These are phyloP conservation scores for Solanum okadae DNA, from an alignment of 257 asterid species.

Conservation along the genomic window DNA sequence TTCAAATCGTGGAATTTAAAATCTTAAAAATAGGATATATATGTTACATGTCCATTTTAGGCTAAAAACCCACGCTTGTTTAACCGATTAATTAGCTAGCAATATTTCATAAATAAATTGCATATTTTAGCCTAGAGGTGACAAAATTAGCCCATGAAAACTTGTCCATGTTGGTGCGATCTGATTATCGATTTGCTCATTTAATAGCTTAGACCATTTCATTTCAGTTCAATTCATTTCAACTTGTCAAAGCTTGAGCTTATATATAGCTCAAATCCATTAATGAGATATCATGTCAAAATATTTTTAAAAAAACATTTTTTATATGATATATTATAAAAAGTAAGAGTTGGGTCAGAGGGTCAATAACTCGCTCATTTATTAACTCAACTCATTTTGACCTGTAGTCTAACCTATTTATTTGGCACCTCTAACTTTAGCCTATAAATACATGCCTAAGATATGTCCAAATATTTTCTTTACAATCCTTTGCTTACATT, in stretches of 20 bases:
- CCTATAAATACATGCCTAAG: not conserved
- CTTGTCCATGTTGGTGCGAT: not conserved
- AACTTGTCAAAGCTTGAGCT: not conserved
- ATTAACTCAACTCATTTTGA: not conserved
- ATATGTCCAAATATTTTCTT: not conserved
- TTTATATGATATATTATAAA: not conserved
- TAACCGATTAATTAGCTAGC: not conserved
- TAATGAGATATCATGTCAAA: not conserved
- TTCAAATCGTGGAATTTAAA: not conserved
- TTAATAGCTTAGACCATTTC: too few relatives aligned
- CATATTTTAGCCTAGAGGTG: not conserved
- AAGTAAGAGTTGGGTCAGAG: not conserved
- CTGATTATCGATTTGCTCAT: not conserved
- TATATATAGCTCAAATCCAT: too few relatives aligned
- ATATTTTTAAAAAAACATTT: too few relatives aligned
- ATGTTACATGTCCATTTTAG: not conserved
- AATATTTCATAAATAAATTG: not conserved
- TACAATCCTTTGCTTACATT: not conserved
- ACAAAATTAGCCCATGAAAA: not conserved
- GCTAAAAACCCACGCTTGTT: not conserved
- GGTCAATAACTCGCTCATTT: too few relatives aligned
- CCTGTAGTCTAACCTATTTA: fast-evolving
- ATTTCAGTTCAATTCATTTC: too few relatives aligned
- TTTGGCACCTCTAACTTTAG: not conserved
- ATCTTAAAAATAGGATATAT: not conserved